These are phyloP conservation scores for Pythium sukuiense DNA, from an alignment of 352 stramenopile species.

Conservation along the genomic window DNA sequence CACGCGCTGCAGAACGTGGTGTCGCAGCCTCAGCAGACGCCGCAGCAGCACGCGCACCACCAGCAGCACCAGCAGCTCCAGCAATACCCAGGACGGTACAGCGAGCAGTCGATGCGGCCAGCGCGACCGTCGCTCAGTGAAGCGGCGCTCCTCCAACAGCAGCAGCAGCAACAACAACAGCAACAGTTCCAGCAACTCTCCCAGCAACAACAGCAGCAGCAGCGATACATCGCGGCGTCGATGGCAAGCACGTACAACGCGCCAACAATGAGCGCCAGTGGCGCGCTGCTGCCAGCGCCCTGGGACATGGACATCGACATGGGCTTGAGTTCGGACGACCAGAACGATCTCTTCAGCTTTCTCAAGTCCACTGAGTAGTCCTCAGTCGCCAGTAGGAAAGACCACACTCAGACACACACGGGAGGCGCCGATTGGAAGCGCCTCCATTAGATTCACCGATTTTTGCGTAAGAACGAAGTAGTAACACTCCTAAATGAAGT, in stretches of 20 bases:
- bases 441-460: not conserved
- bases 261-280: not conserved
- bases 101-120: slow-evolving; percentile 4
- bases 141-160: slow-evolving; percentile 2
- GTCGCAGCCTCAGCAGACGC: not conserved
- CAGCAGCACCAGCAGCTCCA: not conserved
- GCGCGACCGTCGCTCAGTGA: slow-evolving; percentile 13
- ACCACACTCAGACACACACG: not conserved
- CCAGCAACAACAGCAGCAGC: slow-evolving; percentile 13
- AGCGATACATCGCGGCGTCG: slow-evolving; percentile 7
- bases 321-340: slow-evolving; percentile 20
- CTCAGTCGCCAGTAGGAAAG: not conserved
- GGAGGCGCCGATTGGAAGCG: not conserved
- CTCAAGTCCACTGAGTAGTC: slow-evolving; percentile 29
- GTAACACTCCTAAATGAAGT: not conserved
- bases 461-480: not conserved
- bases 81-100: not conserved
- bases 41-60: not conserved
- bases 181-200: slow-evolving; percentile 12
- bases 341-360: slow-evolving; percentile 31
- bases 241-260: slow-evolving; percentile 1
- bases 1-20: slow-evolving; percentile 22
- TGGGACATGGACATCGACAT: slow-evolving; percentile 33
- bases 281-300: slow-evolving; percentile 12
- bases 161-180: slow-evolving; percentile 8